Conservation (phyloP, 495 filamentous ascomycete species). For the Hyaloscypha bicolor region DNA sequence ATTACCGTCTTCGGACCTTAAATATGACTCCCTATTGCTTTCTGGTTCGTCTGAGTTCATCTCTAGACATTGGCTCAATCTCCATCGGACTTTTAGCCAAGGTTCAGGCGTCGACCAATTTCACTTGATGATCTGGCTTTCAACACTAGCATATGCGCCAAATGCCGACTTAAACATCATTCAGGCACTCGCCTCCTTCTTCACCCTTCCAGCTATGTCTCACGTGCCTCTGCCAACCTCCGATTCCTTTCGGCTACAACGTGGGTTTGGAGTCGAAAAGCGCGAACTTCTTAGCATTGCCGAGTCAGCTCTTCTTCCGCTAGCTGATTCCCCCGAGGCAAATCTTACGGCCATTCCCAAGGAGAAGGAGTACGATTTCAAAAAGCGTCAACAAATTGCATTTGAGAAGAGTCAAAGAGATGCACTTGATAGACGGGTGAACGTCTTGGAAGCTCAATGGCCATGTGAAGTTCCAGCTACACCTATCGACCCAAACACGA, state of each 20-base stretch:
- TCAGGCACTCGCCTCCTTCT: conserved; percentile 18
- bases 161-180: conserved; percentile 37
- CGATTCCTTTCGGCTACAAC: neutral
- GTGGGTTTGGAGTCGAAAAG: neutral
- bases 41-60: neutral
- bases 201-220: conserved; percentile 41
- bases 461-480: neutral
- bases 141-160: conserved; percentile 41
- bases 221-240: conserved; percentile 5
- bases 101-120: conserved; percentile 30
- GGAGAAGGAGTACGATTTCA: neutral
- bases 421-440: neutral
- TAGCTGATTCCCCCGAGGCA: neutral
- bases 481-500: neutral
- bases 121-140: conserved; percentile 49
- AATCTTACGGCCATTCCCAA: neutral
- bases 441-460: neutral
- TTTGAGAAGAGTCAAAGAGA: neutral
- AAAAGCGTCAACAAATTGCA: neutral
- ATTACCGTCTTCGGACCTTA: neutral
- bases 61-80: conserved; percentile 35
- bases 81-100: conserved; percentile 39
- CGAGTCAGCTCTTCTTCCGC: neutral
- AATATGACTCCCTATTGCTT: neutral
- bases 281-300: neutral